phyloP scores from a whole-genome alignment of 768 basidiomycete genomes.

The Phlebiopsis flavidoalba region DNA sequence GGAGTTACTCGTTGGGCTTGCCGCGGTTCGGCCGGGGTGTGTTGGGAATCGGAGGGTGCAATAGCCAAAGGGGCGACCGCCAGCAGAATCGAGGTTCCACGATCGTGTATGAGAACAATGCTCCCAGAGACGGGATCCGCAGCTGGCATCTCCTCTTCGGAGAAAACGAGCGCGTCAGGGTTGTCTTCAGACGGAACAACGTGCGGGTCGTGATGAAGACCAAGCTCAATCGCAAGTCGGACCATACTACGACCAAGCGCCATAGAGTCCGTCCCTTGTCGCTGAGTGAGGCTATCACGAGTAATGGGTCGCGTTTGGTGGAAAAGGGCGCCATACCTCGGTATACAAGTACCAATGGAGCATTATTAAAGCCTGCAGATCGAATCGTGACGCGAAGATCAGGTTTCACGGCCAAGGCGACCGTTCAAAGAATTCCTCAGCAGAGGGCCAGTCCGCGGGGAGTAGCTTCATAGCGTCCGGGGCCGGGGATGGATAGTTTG shows the following conservation, averaged over 20 bases:
- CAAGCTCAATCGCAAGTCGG: conserved; percentile 76
- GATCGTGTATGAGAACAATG: conserved; percentile 81
- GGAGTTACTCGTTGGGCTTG: conserved; percentile 56
- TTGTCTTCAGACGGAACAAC: conserved; percentile 33
- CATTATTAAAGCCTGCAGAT: conserved; percentile 78
- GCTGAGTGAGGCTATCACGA: conserved; percentile 43
- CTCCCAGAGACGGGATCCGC: conserved; percentile 78
- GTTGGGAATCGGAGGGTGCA: conserved; percentile 75
- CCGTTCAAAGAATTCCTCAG: conserved; percentile 83
- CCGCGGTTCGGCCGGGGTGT: conserved; percentile 63
- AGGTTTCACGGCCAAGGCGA: conserved; percentile 71
- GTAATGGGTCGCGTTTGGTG: neutral
- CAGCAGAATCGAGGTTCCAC: conserved; percentile 82
- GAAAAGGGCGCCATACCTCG: conserved; percentile 46
- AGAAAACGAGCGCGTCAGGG: conserved; percentile 38
- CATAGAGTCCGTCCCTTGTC: conserved; percentile 86
- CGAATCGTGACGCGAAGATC: conserved; percentile 79
- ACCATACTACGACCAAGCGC: conserved; percentile 83
- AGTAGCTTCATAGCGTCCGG: conserved; percentile 51
- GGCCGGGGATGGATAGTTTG: conserved; percentile 29
- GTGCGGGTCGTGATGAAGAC: conserved; percentile 81
- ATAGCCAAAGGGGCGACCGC: conserved; percentile 77
- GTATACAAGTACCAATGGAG: conserved; percentile 89
- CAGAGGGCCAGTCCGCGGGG: conserved; percentile 68
- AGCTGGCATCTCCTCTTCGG: conserved; percentile 69